Percentiles rank a stretch among this genome's conserved stretches.
Conservation (phyloP, 2,329 filamentous ascomycete genomes). For the Calonectria fujianensis region DNA sequence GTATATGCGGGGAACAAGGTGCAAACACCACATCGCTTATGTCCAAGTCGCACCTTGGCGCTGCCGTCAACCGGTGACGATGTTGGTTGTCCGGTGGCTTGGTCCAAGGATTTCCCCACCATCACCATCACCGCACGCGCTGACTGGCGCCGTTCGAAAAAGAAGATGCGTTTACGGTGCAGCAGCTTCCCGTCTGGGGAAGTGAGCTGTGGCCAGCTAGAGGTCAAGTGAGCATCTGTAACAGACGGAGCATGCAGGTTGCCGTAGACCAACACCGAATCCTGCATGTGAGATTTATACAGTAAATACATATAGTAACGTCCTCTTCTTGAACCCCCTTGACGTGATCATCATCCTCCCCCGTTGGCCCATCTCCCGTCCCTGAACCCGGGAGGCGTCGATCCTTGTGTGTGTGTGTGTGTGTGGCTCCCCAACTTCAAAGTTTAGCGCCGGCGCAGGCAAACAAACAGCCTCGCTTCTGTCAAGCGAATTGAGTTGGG, state of each 20-base stretch:
- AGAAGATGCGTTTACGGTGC: background rate
- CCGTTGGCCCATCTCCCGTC: slow-evolving; percentile 20
- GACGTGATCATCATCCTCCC: background rate
- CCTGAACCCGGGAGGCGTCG: slow-evolving; percentile 23
- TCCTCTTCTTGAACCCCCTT: background rate
- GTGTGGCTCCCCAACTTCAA: background rate
- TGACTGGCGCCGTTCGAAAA: background rate
- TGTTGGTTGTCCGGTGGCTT: slow-evolving; percentile 19
- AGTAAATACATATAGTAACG: background rate
- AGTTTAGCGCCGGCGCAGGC: background rate
- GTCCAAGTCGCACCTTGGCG: background rate
- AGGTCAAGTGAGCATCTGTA: background rate
- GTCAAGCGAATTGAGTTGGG: slow-evolving; percentile 9
- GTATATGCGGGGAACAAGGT: slow-evolving; percentile 13
- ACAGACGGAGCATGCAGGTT: background rate
- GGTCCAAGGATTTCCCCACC: slow-evolving; percentile 5
- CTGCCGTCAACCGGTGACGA: background rate
- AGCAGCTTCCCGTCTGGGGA: slow-evolving; percentile 8
- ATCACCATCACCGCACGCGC: background rate
- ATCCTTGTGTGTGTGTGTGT: slow-evolving; percentile 3
- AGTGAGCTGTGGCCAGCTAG: background rate
- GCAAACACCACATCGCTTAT: slow-evolving; percentile 20
- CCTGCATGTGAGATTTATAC: no score
- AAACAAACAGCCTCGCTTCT: background rate
- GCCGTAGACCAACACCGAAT: background rate